Evolutionary conservation across 2,329 filamentous ascomycete genomes (phyloP).

Genomic region (Byssochlamys sp.): DNA sequence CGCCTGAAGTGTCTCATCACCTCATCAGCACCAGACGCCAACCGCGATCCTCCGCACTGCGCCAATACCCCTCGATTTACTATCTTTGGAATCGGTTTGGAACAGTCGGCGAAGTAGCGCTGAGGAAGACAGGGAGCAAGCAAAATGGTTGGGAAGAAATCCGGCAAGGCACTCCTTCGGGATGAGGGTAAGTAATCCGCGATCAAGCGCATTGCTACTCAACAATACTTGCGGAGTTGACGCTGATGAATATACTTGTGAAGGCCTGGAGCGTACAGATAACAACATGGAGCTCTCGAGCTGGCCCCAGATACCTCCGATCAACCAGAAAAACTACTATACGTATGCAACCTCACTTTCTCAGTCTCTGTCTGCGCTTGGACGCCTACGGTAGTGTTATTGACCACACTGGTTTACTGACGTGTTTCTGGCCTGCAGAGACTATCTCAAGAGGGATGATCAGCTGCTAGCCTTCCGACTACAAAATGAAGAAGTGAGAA

Average conservation of each 20-base stretch:
- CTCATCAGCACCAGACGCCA: not conserved
- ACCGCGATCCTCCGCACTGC: not conserved
- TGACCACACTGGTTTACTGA: not conserved
- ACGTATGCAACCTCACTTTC: conserved; percentile 51
- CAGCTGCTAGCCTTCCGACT: conserved; percentile 83
- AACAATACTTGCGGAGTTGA: not conserved
- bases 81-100: not conserved
- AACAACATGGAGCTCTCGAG: conserved; percentile 94
- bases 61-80: not conserved
- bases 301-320: conserved; percentile 85
- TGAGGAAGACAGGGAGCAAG: not conserved
- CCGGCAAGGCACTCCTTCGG: conserved; percentile 50
- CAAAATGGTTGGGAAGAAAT: conserved; percentile 58
- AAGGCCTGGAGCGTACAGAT: conserved; percentile 89
- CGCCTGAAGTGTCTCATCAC: not conserved
- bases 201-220: not conserved
- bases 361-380: not conserved
- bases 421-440: conserved; percentile 45
- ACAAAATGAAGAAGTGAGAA: conserved; percentile 76
- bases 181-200: conserved; percentile 43
- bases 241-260: conserved; percentile 1
- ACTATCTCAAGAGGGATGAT: conserved; percentile 96
- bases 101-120: not conserved
- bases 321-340: conserved; percentile 99
- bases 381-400: not conserved